Conservation (phyloP, 2,329 filamentous ascomycete genomes). For the Coniochaeta sp. region DNA sequence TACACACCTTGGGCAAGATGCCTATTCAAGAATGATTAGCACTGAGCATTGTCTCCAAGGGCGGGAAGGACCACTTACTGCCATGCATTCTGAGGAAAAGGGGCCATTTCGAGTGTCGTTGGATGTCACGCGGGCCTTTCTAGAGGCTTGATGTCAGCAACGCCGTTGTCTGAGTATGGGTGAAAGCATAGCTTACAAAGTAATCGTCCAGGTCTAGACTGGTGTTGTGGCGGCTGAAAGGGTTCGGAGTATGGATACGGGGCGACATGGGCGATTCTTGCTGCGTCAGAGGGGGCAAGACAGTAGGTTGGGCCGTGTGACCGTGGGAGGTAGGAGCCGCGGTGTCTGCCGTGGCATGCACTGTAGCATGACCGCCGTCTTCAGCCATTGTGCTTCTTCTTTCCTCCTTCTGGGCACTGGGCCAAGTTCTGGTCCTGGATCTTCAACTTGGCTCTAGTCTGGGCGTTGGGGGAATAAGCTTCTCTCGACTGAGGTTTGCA, state of each 20-base stretch:
- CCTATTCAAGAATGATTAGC: too few species aligned
- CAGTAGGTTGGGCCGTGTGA: background rate
- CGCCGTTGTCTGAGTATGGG: background rate
- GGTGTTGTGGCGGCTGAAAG: constrained; percentile 22
- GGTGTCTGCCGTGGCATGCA: background rate
- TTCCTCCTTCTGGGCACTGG: background rate
- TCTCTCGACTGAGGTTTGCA: too few species aligned
- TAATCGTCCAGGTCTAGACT: constrained; percentile 36
- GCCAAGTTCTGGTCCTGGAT: too few species aligned
- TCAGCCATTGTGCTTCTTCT: constrained; percentile 5
- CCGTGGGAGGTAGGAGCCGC: background rate
- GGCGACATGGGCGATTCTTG: constrained; percentile 19
- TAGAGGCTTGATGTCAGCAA: constrained; percentile 9
- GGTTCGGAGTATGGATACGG: constrained; percentile 18
- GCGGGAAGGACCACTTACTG: too few species aligned
- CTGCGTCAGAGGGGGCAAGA: background rate
- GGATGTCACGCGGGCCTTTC: constrained; percentile 59
- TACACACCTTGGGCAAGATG: too few species aligned
- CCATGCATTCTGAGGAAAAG: constrained; percentile 72
- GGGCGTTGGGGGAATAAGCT: too few species aligned
- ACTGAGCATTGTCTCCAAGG: too few species aligned
- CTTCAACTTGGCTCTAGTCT: too few species aligned
- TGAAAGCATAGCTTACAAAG: constrained; percentile 28
- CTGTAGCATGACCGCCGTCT: constrained; percentile 4
- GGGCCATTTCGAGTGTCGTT: constrained; percentile 72